Percentiles rank a stretch among this genome's conserved stretches.
phyloP scores from a whole-genome alignment of 2,329 filamentous ascomycete genomes.

The Aureobasidium sp. region DNA sequence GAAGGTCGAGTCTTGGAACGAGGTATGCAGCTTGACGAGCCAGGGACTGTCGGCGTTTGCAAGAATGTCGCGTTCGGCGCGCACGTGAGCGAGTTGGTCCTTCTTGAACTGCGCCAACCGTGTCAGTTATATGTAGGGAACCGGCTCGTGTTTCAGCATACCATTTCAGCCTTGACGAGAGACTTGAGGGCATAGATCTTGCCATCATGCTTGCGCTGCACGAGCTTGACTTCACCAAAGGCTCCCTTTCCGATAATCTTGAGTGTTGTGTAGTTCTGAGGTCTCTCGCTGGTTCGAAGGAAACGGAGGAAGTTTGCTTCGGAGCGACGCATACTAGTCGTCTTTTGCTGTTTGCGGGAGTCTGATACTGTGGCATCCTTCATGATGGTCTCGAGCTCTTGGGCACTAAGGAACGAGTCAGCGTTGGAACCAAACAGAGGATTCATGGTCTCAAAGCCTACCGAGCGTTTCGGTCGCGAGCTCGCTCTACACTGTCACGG shows the following conservation, averaged over 20 bases:
- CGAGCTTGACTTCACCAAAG: conserved; percentile 95
- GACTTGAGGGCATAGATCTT: conserved; percentile 99
- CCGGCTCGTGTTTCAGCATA: conserved; percentile 21
- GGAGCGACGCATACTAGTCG: conserved; percentile 74
- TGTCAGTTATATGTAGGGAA: neutral
- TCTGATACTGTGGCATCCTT: conserved; percentile 67
- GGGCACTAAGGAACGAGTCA: conserved; percentile 55
- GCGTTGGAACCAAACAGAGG: neutral
- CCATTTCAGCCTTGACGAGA: conserved; percentile 95
- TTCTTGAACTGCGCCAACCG: conserved; percentile 64
- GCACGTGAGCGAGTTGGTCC: conserved; percentile 93
- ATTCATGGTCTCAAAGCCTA: neutral
- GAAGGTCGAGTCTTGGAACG: conserved; percentile 93
- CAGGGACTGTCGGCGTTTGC: conserved; percentile 99
- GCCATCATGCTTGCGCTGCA: conserved; percentile 90
- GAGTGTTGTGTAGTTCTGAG: conserved; percentile 89
- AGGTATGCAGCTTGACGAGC: conserved; percentile 97
- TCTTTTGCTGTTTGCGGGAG: conserved; percentile 72
- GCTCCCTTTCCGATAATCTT: conserved; percentile 99
- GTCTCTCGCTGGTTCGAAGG: conserved; percentile 83
- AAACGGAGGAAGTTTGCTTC: conserved; percentile 92
- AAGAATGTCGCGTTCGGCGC: conserved; percentile 93
- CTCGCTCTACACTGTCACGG: conserved; percentile 95
- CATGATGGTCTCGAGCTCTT: conserved; percentile 82
- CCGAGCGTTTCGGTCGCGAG: conserved; percentile 59